phyloP scores from a whole-genome alignment of 2,329 filamentous ascomycete species.

The Camptophora hylomeconis region DNA sequence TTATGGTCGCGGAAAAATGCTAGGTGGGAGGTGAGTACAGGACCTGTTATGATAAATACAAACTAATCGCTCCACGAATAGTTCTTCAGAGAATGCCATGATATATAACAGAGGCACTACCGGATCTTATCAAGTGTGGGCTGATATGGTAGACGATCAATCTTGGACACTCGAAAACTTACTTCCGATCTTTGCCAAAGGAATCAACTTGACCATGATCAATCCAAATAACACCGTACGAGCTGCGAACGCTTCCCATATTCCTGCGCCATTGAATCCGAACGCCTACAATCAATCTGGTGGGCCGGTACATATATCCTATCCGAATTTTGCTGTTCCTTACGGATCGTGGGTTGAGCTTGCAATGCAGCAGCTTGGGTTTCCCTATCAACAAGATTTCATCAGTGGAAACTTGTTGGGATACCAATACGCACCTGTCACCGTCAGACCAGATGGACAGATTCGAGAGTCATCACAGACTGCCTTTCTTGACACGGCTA shows the following conservation, averaged over 20 bases:
- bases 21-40: neutral
- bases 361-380: slow-evolving; percentile 29
- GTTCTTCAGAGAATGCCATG: slow-evolving; percentile 23
- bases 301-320: slow-evolving; percentile 32
- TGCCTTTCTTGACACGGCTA: slow-evolving; percentile 23
- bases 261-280: slow-evolving; percentile 17
- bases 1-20: slow-evolving; percentile 1
- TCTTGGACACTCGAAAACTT: slow-evolving; percentile 22
- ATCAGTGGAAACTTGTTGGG: slow-evolving; percentile 31
- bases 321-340: slow-evolving; percentile 27
- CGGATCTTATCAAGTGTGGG: slow-evolving; percentile 22
- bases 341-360: slow-evolving; percentile 28
- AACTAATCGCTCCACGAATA: slow-evolving; percentile 5
- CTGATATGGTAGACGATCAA: slow-evolving; percentile 21
- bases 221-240: slow-evolving; percentile 16
- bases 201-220: slow-evolving; percentile 20
- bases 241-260: slow-evolving; percentile 15
- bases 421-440: slow-evolving; percentile 21
- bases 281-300: slow-evolving; percentile 21
- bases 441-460: slow-evolving; percentile 20
- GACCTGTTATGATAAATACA: neutral
- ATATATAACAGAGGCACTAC: slow-evolving; percentile 22
- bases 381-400: slow-evolving; percentile 26
- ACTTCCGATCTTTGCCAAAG: slow-evolving; percentile 21
- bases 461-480: slow-evolving; percentile 25